Percentiles rank a stretch among this genome's conserved stretches.
Conservation (phyloP, 352 stramenopile genomes). For the Nothophytophthora sp. region DNA sequence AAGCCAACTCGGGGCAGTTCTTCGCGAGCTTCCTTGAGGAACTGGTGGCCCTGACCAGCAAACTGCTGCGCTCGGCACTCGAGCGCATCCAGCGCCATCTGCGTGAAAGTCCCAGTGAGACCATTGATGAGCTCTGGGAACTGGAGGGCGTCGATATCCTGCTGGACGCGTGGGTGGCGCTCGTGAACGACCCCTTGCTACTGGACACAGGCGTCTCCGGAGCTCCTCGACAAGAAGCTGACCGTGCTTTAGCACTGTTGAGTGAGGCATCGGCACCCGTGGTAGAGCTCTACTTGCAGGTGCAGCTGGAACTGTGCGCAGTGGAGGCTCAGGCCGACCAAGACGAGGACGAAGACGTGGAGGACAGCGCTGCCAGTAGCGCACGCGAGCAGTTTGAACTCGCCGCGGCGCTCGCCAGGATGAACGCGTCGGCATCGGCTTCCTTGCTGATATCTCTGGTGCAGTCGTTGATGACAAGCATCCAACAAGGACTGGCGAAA, state of each 20-base stretch:
- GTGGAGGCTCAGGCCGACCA: conserved; percentile 68
- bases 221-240: conserved; percentile 25
- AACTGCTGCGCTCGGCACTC: conserved; percentile 65
- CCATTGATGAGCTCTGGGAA: conserved; percentile 81
- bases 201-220: conserved; percentile 30
- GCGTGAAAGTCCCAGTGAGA: conserved; percentile 36
- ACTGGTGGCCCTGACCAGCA: conserved; percentile 66
- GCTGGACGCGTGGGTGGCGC: conserved; percentile 78
- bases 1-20: conserved; percentile 39
- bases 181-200: conserved; percentile 61
- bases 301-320: conserved; percentile 68
- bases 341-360: conserved; percentile 84
- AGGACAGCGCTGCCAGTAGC: conserved; percentile 71
- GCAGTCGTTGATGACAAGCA: conserved; percentile 51
- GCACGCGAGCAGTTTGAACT: conserved; percentile 71
- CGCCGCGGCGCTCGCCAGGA: conserved; percentile 61
- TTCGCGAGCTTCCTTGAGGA: conserved; percentile 70
- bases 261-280: conserved; percentile 64
- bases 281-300: conserved; percentile 75
- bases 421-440: conserved; percentile 60
- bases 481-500: conserved; percentile 45
- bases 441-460: conserved; percentile 59
- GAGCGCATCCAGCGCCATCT: conserved; percentile 66
- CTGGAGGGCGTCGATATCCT: conserved; percentile 80
- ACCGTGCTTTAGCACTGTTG: conserved; percentile 41